Percentiles rank a stretch among this genome's conserved stretches.
Conservation (phyloP, 106 monocot species). For the Apostasia shenzhenica region DNA sequence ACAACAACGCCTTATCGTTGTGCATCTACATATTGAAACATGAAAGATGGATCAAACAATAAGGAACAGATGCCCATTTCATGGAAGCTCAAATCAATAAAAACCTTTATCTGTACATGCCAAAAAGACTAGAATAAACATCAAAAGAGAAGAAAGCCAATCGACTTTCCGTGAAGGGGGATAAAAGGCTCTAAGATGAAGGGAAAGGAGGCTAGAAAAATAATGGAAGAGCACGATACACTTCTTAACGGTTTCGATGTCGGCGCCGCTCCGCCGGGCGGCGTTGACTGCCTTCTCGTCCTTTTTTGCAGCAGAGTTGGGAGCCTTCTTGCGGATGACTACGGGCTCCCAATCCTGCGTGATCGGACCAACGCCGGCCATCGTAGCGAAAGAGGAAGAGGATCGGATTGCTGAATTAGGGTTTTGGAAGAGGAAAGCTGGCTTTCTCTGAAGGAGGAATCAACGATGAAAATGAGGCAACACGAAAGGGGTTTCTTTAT, state of each 20-base stretch:
- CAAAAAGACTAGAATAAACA: neutral
- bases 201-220: neutral
- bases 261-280: conserved; percentile 85
- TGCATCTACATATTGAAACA: neutral
- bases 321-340: conserved; percentile 92
- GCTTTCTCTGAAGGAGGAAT: neutral
- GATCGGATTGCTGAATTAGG: neutral
- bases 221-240: conserved; percentile 23
- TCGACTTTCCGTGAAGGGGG: neutral
- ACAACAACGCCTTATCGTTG: neutral
- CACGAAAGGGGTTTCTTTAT: no score
- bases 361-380: conserved; percentile 83
- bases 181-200: neutral
- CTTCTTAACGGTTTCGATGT: conserved; percentile 87
- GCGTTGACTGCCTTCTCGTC: conserved; percentile 99
- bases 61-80: neutral
- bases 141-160: neutral
- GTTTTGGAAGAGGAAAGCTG: neutral
- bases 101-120: neutral
- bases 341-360: conserved; percentile 89
- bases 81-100: neutral
- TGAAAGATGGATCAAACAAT: neutral
- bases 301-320: conserved; percentile 86
- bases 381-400: conserved; percentile 5
- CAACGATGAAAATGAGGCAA: no score